Evolutionary conservation across 1,284 basidiomycete species (phyloP), one percentile per base, ranked within the genome.

Genomic region (Ceratobasidium papillatum): DNA sequence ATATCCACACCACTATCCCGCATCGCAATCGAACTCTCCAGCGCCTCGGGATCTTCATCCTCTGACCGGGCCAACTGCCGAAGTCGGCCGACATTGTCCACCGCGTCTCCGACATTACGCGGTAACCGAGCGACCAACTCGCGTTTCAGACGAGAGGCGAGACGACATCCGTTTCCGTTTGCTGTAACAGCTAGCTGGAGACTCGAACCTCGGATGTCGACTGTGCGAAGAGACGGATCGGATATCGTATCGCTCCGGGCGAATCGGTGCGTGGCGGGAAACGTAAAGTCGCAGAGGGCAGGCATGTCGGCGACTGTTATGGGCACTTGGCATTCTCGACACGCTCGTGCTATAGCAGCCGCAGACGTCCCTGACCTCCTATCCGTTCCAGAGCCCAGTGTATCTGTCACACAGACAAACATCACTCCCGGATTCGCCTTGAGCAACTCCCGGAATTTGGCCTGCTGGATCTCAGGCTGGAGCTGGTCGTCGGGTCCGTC

Each of bases 181-280:
- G 96, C 96, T 0, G 95, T 94, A 0, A 99, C 88, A 0, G 93
- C 94, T 12, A 99, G 83, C 80, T 98, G 95, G 0, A 98, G 84
- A 1, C 92, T 84, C 0, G 88, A 87, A 84, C 74, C 63, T 25
- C 61, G 58, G n/a, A 68, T 45, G 43, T 65, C 58, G 43, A 58
- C 71, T 8, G 65, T 75, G 51, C 41, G 68, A 38, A 78, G 32
- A 61, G 43, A 63, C 38, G 76, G 43, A 51, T 76, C 80, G 58
- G 75, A 74, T 43, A 65, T 22, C 30, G 45, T 36, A 2, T 68
- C 49, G 56, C 75, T 76, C 59, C 80, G 79, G 2, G 86, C 81
- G 79, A 98, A 95, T 3, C 96, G 92, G 80, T 98, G 94, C 0
- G 91, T 90, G 0, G 95, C 90, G 0, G 94, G 89, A 83, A 98